Evolutionary conservation across 192 early-diverging fungal species (phyloP), one percentile per base, ranked within the genome.

Genomic region (Linnemannia elongata): DNA sequence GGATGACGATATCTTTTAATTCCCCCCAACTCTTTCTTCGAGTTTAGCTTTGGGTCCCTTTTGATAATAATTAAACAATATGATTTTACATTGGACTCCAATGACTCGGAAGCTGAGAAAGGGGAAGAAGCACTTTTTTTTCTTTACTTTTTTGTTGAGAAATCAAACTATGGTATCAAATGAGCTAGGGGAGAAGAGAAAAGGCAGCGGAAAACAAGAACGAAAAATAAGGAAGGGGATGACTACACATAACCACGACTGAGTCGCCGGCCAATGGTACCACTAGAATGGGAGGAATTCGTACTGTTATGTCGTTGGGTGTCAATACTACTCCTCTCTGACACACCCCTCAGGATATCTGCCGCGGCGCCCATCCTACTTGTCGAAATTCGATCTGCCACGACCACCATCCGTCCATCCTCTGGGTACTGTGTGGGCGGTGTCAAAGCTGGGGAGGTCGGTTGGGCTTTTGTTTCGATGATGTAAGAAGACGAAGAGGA

Each of bases 1-100:
- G 33, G 83, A 90, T 39, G 90, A 89, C 55, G 87, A 91, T 60
- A 89, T 91, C 54, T 91, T 91, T 83, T 91, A 89, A 77, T 13
- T 30, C 8, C 13, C n/a, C n/a, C n/a, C n/a, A n/a, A 39, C 49
- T 24, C 41, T 55, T 42, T 68, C 47, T 75, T 24, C 3, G 17
- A 13, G 35, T 12, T 49, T 30, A 24, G 10, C 13, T 7, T 35
- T 45, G 35, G 42, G 10, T 70, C 7, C 71, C 24, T 33, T 22
- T 71, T 69, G 30, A 66, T 15, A 33, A 33, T 15, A 22, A 52
- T 52, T 52, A 52, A 52, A 52, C 17, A 18, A 22, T 0, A 22
- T 52, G 18, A 18, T 52, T 52, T 52, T 18, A 22, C 49, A 52
- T 9, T 45, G 44, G 6, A n/a, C n/a, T 39, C 38, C 38, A 39